phyloP scores from a whole-genome alignment of 345 rosid genomes.

The Cardiospermum halicacabum region DNA sequence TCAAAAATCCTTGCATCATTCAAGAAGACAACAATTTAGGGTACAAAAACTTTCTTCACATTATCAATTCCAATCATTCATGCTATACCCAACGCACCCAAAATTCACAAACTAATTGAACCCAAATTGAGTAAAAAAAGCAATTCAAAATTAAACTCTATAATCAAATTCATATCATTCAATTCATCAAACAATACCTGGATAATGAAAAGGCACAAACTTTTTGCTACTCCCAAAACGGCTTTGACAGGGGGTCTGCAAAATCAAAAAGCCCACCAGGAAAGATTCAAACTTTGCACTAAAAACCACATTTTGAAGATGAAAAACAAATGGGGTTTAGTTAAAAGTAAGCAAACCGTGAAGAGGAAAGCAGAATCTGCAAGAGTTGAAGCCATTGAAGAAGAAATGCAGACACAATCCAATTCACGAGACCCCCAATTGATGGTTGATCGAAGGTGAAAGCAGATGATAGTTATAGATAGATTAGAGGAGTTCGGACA shows the following conservation, averaged over 20 bases:
- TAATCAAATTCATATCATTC: not conserved
- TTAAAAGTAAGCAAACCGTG: conserved; percentile 29
- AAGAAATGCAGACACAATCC: conserved; percentile 22
- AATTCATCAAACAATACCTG: conserved; percentile 48
- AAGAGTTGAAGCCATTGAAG: conserved; percentile 63
- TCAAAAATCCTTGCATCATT: not conserved
- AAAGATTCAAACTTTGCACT: conserved; percentile 16
- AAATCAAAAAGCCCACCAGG: conserved; percentile 19
- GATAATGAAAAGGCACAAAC: conserved; percentile 42
- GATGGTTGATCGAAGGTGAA: conserved; percentile 22
- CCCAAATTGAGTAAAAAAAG: conserved; percentile 1
- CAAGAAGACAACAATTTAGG: not conserved
- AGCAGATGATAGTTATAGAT: not conserved
- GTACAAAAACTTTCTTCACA: too few relatives aligned
- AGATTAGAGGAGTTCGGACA: not conserved
- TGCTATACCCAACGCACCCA: too few relatives aligned
- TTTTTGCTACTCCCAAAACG: conserved; percentile 38
- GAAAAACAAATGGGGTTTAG: not conserved
- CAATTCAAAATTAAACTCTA: not conserved
- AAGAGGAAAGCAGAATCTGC: conserved; percentile 55
- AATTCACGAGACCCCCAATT: conserved; percentile 9
- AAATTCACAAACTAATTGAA: not conserved
- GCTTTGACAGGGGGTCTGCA: conserved; percentile 63
- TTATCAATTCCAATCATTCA: too few relatives aligned
- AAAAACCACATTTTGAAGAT: not conserved